A percentile compares a stretch with the other conserved stretches of the same genome.
phyloP scores from a whole-genome alignment of 495 filamentous ascomycete species.

The Neurospora sp. region DNA sequence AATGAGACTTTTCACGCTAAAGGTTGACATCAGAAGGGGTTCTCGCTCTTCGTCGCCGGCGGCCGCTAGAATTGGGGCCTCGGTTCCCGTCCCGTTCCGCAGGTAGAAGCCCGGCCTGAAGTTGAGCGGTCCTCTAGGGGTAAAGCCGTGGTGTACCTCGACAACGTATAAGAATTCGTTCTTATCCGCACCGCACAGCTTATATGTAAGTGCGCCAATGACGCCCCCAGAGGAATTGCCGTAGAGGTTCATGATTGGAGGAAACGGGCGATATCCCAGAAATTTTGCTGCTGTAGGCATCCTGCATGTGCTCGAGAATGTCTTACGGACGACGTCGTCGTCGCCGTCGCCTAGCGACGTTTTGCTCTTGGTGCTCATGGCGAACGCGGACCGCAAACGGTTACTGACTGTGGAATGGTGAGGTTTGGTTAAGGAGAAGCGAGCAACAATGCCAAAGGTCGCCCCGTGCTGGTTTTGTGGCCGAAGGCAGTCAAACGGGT shows the following conservation, averaged over 20 bases:
- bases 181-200: constrained; percentile 4
- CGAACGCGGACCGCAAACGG: background rate
- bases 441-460: background rate
- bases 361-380: background rate
- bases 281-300: background rate
- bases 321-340: background rate
- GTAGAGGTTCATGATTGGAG: constrained; percentile 9
- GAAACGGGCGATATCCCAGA: constrained; percentile 5
- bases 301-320: background rate
- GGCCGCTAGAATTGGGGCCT: constrained; percentile 2
- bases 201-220: background rate
- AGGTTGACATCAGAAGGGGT: constrained; percentile 1
- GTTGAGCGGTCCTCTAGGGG: constrained; percentile 1
- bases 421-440: background rate
- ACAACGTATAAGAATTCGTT: constrained; percentile 1
- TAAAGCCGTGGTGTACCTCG: constrained; percentile 5
- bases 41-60: constrained; percentile 1
- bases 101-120: constrained; percentile 5
- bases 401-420: background rate
- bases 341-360: background rate
- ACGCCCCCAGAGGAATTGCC: background rate
- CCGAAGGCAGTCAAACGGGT: background rate
- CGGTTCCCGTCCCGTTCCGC: constrained; percentile 5
- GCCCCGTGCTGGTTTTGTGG: background rate
- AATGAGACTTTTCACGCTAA: background rate